A percentile compares a stretch with the other conserved stretches of the same genome.
Conservation (phyloP, 768 basidiomycete species). For the Pisolithus orientalis region DNA sequence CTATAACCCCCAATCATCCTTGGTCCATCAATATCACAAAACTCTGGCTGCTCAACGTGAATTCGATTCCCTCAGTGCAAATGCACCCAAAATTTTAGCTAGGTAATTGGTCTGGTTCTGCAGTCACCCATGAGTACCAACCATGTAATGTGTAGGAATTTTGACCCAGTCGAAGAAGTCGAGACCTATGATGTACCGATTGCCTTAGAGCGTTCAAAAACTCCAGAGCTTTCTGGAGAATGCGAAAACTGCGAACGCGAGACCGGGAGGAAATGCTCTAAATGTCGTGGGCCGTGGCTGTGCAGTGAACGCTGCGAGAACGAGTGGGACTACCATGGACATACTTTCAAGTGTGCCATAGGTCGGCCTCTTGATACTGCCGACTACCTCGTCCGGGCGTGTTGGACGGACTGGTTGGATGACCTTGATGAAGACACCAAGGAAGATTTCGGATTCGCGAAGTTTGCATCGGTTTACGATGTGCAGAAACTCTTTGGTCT, state of each 20-base stretch:
- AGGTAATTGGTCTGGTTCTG: not conserved
- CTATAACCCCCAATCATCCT: not conserved
- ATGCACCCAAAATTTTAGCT: too few species aligned
- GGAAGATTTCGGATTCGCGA: slow-evolving; percentile 29
- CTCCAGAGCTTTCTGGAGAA: not conserved
- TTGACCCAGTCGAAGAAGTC: not conserved
- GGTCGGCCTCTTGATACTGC: not conserved
- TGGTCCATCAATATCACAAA: not conserved
- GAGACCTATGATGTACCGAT: not conserved
- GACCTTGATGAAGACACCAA: slow-evolving; percentile 22
- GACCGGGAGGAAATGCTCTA: not conserved
- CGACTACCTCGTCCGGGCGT: not conserved
- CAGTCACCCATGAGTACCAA: not conserved
- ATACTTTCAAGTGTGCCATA: not conserved
- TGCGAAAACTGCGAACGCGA: not conserved
- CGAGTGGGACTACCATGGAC: not conserved
- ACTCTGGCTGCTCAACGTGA: not conserved
- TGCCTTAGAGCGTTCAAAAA: not conserved
- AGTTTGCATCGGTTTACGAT: slow-evolving; percentile 9
- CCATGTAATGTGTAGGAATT: not conserved
- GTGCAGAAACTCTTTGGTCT: slow-evolving; percentile 22
- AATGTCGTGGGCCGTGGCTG: not conserved
- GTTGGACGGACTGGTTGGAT: slow-evolving; percentile 11
- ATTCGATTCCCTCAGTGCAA: not conserved
- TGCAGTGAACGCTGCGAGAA: not conserved